Conservation (phyloP, 2,329 filamentous ascomycete genomes). For the Fusarium verticillioides region DNA sequence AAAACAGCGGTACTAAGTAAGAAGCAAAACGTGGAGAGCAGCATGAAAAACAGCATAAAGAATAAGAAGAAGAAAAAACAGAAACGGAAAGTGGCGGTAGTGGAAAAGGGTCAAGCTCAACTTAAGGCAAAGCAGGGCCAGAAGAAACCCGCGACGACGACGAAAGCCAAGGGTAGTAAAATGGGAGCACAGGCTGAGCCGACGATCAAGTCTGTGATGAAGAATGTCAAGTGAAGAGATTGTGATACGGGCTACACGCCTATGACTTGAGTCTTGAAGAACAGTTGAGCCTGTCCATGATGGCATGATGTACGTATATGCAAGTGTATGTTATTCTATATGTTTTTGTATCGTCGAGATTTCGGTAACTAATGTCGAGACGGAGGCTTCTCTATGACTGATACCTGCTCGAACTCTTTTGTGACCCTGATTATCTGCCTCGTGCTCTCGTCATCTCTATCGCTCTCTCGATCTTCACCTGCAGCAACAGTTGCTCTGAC, state of each 20-base stretch:
- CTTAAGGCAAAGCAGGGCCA: neutral
- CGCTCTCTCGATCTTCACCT: constrained; percentile 1
- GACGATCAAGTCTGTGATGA: accelerated
- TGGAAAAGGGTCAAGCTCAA: neutral
- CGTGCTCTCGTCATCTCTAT: constrained; percentile 16
- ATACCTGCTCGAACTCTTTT: neutral
- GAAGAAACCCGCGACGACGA: neutral
- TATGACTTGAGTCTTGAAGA: neutral
- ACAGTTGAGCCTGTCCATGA: accelerated
- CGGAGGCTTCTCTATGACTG: neutral
- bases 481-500: neutral
- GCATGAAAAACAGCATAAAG: neutral
- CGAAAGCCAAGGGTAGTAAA: neutral
- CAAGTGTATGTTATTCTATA: neutral
- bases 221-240: neutral
- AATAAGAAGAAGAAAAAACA: neutral
- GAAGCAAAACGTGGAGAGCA: accelerated
- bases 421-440: constrained; percentile 15
- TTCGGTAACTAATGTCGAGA: accelerated
- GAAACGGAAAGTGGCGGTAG: neutral
- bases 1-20: neutral
- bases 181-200: neutral
- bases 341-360: neutral
- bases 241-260: accelerated
- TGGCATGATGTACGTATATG: too few relatives aligned